These are phyloP conservation scores for Leptomonas seymouri DNA, from an alignment of 208 protist genomes.

Conservation along the genomic window DNA sequence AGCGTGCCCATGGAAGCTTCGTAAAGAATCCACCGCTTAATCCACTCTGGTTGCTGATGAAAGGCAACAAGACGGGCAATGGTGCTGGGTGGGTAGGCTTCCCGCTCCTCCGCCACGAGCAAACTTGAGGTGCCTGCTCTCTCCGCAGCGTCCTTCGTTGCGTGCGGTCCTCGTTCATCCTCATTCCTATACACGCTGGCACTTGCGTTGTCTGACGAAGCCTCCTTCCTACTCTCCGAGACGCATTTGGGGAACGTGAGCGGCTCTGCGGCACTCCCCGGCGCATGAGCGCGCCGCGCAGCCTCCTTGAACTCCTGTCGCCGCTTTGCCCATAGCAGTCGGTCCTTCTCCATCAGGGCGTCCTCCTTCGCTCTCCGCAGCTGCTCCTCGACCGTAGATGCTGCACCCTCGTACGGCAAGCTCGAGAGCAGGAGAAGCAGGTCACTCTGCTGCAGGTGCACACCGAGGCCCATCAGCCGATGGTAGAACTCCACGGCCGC, in stretches of 20 bases:
- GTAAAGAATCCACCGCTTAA: slow-evolving; percentile 84
- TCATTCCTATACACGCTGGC: not conserved
- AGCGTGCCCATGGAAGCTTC: slow-evolving; percentile 89
- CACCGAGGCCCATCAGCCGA: slow-evolving; percentile 64
- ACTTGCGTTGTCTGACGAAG: not conserved
- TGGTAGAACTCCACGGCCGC: slow-evolving; percentile 74
- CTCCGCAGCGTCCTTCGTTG: not conserved
- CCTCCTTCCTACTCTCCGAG: not conserved
- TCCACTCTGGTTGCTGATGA: slow-evolving; percentile 63
- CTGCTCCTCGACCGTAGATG: slow-evolving; percentile 20
- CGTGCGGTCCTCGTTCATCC: not conserved
- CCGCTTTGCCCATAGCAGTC: slow-evolving; percentile 14
- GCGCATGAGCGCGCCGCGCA: not conserved
- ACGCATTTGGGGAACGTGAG: not conserved
- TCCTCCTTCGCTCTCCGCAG: slow-evolving; percentile 27
- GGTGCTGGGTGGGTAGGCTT: slow-evolving; percentile 14
- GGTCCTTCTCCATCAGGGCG: slow-evolving; percentile 30
- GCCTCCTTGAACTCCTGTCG: slow-evolving; percentile 10
- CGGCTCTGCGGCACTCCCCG: not conserved
- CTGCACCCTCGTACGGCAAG: slow-evolving; percentile 74
- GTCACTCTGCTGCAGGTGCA: slow-evolving; percentile 73
- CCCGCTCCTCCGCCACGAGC: not conserved
- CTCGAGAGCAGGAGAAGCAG: slow-evolving; percentile 70
- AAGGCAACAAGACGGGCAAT: slow-evolving; percentile 26
- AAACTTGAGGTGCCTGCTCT: too few relatives aligned